A percentile compares a stretch with the other conserved stretches of the same genome.
Evolutionary conservation across 2,329 filamentous ascomycete species (phyloP).

Genomic region (Verticillium longisporum): DNA sequence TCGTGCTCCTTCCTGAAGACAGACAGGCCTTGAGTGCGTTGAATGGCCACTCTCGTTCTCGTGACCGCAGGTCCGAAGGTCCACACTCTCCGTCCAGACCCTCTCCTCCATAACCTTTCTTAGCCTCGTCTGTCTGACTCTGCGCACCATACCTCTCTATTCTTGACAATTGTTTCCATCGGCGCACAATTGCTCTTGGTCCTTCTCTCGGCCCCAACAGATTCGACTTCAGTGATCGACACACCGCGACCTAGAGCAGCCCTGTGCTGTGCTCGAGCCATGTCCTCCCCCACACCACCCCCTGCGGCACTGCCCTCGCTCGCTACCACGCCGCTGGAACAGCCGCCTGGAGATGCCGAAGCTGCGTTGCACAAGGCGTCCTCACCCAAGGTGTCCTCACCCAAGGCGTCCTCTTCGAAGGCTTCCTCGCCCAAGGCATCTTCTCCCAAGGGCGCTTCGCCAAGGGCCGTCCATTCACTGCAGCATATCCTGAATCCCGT

Average conservation of each 20-base stretch:
- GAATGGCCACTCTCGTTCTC: too few species aligned
- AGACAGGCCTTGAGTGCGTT: too few species aligned
- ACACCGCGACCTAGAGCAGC: neutral
- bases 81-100: too few species aligned
- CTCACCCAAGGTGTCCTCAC: too few species aligned
- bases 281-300: neutral
- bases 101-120: too few species aligned
- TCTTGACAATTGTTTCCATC: too few species aligned
- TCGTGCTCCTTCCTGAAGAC: too few species aligned
- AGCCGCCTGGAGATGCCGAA: neutral
- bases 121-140: too few species aligned
- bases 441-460: neutral
- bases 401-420: neutral
- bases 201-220: too few species aligned
- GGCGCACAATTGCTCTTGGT: too few species aligned
- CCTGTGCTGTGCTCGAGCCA: neutral
- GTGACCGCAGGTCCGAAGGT: too few species aligned
- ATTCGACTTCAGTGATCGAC: neutral
- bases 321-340: neutral
- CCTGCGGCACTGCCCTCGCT: neutral
- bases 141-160: too few species aligned
- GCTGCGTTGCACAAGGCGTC: neutral
- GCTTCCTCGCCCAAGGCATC: neutral
- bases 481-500: conserved; percentile 10
- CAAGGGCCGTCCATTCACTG: neutral